phyloP scores from a whole-genome alignment of 169 alveolate genomes.

The Plasmodium fragile region DNA sequence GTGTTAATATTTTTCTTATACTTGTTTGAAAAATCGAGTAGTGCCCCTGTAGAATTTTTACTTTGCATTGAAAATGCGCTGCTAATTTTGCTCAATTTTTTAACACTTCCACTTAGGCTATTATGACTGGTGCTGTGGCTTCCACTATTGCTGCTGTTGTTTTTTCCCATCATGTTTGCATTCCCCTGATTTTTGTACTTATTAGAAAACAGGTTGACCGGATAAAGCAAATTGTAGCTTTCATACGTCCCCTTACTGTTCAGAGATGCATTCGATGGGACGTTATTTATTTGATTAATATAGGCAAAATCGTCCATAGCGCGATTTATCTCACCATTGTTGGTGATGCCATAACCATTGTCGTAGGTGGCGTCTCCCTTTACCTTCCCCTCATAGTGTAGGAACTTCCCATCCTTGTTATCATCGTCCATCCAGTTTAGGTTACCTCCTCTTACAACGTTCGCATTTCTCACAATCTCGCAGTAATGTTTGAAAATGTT shows the following conservation, averaged over 20 bases:
- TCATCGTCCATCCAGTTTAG: neutral
- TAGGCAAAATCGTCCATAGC: neutral
- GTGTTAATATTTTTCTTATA: slow-evolving; percentile 33
- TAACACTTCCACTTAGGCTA: neutral
- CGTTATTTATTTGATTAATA: slow-evolving; percentile 14
- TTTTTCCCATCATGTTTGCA: slow-evolving; percentile 17
- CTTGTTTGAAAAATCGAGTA: slow-evolving; percentile 28
- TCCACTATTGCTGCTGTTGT: neutral
- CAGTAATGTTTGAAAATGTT: slow-evolving; percentile 60
- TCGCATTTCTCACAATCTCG: slow-evolving; percentile 23
- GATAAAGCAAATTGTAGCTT: slow-evolving; percentile 41
- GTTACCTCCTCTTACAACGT: neutral
- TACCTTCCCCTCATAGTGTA: neutral
- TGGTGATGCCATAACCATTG: neutral
- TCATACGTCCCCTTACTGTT: slow-evolving; percentile 26
- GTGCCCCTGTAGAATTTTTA: slow-evolving; percentile 37
- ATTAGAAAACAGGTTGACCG: slow-evolving; percentile 40
- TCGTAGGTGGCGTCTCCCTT: neutral
- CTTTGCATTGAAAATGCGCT: slow-evolving; percentile 28
- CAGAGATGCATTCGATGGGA: neutral
- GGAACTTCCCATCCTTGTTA: slow-evolving; percentile 8
- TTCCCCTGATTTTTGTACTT: slow-evolving; percentile 42
- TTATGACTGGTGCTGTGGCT: neutral
- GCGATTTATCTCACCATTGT: slow-evolving; percentile 5
- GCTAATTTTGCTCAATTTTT: slow-evolving; percentile 33